These are phyloP conservation scores for Penicillium paxilli DNA, from an alignment of 495 filamentous ascomycete species.

Conservation along the genomic window DNA sequence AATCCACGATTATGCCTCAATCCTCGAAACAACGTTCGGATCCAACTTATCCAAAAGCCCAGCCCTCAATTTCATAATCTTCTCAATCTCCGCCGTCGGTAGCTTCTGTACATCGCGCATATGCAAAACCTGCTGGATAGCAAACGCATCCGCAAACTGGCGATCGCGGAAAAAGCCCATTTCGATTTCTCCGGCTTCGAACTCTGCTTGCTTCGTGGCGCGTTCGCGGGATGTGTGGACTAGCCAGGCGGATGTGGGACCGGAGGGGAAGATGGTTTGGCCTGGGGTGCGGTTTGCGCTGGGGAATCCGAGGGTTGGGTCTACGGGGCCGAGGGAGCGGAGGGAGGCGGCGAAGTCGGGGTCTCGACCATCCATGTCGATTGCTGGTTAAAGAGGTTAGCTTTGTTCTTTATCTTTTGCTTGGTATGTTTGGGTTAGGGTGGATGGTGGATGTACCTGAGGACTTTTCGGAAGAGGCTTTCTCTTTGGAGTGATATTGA, in stretches of 20 bases:
- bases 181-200: slow-evolving; percentile 48
- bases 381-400: slow-evolving; percentile 46
- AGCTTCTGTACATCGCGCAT: slow-evolving; percentile 59
- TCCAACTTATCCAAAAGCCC: slow-evolving; percentile 60
- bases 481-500: slow-evolving; percentile 41
- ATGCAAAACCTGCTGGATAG: slow-evolving; percentile 58
- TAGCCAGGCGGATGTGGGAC: slow-evolving; percentile 53
- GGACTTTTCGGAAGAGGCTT: slow-evolving; percentile 34
- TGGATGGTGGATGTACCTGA: slow-evolving; percentile 22
- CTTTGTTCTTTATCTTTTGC: not conserved
- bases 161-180: slow-evolving; percentile 43
- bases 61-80: slow-evolving; percentile 52
- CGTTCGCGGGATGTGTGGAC: slow-evolving; percentile 46
- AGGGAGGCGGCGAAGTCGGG: slow-evolving; percentile 63
- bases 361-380: slow-evolving; percentile 65
- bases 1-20: not conserved
- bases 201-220: slow-evolving; percentile 47
- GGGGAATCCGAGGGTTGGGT: slow-evolving; percentile 57
- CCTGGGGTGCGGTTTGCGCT: slow-evolving; percentile 35
- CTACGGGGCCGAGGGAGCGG: slow-evolving; percentile 63
- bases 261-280: slow-evolving; percentile 48
- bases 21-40: slow-evolving; percentile 42
- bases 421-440: not conserved
- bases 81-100: slow-evolving; percentile 56
- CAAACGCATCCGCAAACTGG: slow-evolving; percentile 61